Evolutionary conservation across 1,284 basidiomycete genomes (phyloP).

Genomic region (Apiotrichum veenhuisii): DNA sequence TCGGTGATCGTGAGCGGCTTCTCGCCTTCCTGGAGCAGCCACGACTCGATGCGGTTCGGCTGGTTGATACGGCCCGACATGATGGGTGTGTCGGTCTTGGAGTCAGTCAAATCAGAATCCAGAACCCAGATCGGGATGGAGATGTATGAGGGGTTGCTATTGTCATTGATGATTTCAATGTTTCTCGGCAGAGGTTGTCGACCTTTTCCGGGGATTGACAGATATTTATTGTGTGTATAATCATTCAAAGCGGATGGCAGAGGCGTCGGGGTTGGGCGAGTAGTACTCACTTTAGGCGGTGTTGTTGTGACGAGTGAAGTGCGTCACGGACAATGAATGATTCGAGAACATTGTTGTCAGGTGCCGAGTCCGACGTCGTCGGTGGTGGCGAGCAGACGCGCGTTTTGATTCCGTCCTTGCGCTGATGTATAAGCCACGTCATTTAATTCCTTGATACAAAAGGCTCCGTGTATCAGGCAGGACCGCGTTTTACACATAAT

Average conservation of each 20-base stretch:
- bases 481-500: too few relatives aligned
- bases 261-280: neutral
- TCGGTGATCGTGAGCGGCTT: slow-evolving; percentile 87
- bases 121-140: too few relatives aligned
- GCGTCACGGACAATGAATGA: too few relatives aligned
- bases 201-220: slow-evolving; percentile 57
- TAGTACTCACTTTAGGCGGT: neutral
- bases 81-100: neutral
- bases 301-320: too few relatives aligned
- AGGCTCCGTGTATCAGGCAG: too few relatives aligned
- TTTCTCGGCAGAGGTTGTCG: slow-evolving; percentile 38
- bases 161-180: slow-evolving; percentile 28
- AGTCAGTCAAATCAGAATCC: too few relatives aligned
- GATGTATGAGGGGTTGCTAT: slow-evolving; percentile 15
- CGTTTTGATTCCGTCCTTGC: too few relatives aligned
- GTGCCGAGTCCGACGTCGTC: too few relatives aligned
- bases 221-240: slow-evolving; percentile 50
- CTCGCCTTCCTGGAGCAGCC: slow-evolving; percentile 83
- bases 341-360: too few relatives aligned
- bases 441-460: too few relatives aligned
- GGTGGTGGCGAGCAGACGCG: too few relatives aligned
- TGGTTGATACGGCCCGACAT: slow-evolving; percentile 68
- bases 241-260: slow-evolving; percentile 31
- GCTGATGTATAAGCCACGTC: too few relatives aligned
- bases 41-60: slow-evolving; percentile 78